Evolutionary conservation across 306 rosid genomes (phyloP).

Genomic region (Fagus sylvatica): DNA sequence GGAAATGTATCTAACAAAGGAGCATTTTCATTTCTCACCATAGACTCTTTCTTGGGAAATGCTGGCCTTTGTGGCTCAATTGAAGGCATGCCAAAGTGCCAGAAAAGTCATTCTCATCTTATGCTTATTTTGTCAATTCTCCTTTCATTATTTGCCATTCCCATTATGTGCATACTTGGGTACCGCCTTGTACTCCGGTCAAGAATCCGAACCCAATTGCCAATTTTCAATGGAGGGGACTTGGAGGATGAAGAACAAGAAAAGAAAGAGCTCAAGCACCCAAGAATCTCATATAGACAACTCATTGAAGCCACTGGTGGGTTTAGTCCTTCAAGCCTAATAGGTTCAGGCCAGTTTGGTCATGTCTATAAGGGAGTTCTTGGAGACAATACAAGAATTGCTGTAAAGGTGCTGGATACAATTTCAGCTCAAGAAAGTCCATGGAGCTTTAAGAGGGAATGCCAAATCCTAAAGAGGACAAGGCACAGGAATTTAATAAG

Average conservation of each 20-base stretch:
- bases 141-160: slow-evolving; percentile 51
- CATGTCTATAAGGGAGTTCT: slow-evolving; percentile 83
- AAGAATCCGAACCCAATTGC: slow-evolving; percentile 30
- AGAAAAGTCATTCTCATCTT: slow-evolving; percentile 39
- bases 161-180: slow-evolving; percentile 51
- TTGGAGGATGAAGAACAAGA: slow-evolving; percentile 48
- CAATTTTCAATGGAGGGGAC: slow-evolving; percentile 30
- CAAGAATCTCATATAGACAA: slow-evolving; percentile 72
- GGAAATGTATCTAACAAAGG: slow-evolving; percentile 67
- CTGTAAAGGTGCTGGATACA: slow-evolving; percentile 75
- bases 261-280: slow-evolving; percentile 52
- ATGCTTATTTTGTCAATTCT: slow-evolving; percentile 49
- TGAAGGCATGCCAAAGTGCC: slow-evolving; percentile 65
- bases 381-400: slow-evolving; percentile 66
- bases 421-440: slow-evolving; percentile 49
- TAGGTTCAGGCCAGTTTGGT: slow-evolving; percentile 84
- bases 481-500: slow-evolving; percentile 83
- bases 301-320: slow-evolving; percentile 80
- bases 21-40: slow-evolving; percentile 58
- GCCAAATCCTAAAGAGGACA: slow-evolving; percentile 63
- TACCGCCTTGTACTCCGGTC: slow-evolving; percentile 35
- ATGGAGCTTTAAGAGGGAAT: slow-evolving; percentile 80
- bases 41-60: slow-evolving; percentile 67
- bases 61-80: slow-evolving; percentile 63
- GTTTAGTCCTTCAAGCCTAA: slow-evolving; percentile 62